Evolutionary conservation across 306 rosid genomes (phyloP), one percentile per base, ranked within the genome.

Genomic region (Trifolium dubium): DNA sequence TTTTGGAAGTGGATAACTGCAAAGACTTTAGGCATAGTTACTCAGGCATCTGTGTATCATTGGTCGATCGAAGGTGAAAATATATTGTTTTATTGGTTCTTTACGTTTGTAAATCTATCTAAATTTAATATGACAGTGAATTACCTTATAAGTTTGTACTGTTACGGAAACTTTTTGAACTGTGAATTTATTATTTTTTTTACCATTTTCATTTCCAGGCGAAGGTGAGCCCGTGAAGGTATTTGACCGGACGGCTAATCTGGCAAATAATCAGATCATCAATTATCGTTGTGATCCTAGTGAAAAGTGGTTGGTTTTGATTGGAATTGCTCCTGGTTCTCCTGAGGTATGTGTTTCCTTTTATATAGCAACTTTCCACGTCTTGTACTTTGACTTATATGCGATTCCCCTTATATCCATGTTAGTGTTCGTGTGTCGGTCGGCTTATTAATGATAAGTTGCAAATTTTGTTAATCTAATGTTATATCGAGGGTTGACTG

Each of bases 1-100:
- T 90, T 90, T 77, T 90, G 93, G 93, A 90, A 88, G 85, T 90
- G 97, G 93, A 75, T 90, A 79, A 80, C 93, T 19, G 79, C 92
- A 19, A 87, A 84, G 76, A 13, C 37, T 46, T 46, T 90, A 61
- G 97, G 93, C 44, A 62, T 90, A 55, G 93, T 90, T 63, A 90
- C 97, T 18, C 93, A 79, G 56, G 69, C 90, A 29, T 85, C 91
- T 55, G 96, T 86, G 28, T 88, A 85, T 81, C 96, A 90, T 77
- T 90, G 96, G 96, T 85, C 89, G 28, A 75, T 88, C 67, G 97
- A 90, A 72, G 97, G 97, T 84, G 75, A 70, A 40, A 32, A 43
- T 28, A 28, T 0, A 30, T 60, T 69, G 53, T 64, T 67, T 47
- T 46, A 13, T 69, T 59, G 37, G 29, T 17, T 64, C 44, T 8